phyloP scores from a whole-genome alignment of 805 yeast species.

The Candida caryicola region DNA sequence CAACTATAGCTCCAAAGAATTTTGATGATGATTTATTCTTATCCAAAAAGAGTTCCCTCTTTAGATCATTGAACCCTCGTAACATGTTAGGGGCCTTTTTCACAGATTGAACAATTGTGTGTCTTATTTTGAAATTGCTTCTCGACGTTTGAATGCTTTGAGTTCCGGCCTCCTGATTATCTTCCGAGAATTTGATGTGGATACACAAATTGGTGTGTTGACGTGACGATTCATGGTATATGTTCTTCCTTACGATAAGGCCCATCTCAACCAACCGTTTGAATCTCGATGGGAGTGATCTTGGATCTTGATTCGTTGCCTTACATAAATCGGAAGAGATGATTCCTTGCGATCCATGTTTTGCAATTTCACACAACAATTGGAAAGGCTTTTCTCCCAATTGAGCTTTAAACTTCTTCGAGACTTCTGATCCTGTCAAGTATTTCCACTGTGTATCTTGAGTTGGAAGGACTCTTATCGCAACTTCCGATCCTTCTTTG shows the following conservation, averaged over 20 bases:
- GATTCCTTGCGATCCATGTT: constrained; percentile 53
- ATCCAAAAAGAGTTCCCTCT: constrained; percentile 54
- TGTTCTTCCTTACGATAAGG: constrained; percentile 41
- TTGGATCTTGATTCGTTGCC: constrained; percentile 63
- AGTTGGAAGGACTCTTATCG: constrained; percentile 34
- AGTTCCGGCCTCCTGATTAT: constrained; percentile 21
- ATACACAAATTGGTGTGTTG: constrained; percentile 54
- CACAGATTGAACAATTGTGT: constrained; percentile 45
- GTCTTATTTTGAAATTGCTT: constrained; percentile 26
- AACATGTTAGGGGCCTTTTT: constrained; percentile 59
- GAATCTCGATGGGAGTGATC: constrained; percentile 65
- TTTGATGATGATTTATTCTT: constrained; percentile 37
- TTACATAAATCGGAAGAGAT: constrained; percentile 55
- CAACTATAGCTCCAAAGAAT: constrained; percentile 48
- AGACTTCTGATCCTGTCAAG: constrained; percentile 49
- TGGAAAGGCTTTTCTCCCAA: constrained; percentile 55
- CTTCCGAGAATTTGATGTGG: constrained; percentile 45
- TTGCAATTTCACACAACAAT: constrained; percentile 60
- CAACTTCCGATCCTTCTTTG: constrained; percentile 15
- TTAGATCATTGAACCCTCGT: constrained; percentile 59
- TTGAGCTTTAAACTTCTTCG: constrained; percentile 46
- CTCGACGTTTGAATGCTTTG: constrained; percentile 23
- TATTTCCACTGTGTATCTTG: constrained; percentile 57
- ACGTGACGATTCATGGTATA: constrained; percentile 36
- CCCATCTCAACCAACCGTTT: constrained; percentile 51